Percentiles rank a stretch among this genome's conserved stretches.
These are phyloP conservation scores for Sesbania bispinosa DNA, from an alignment of 306 rosid genomes.

Conservation along the genomic window DNA sequence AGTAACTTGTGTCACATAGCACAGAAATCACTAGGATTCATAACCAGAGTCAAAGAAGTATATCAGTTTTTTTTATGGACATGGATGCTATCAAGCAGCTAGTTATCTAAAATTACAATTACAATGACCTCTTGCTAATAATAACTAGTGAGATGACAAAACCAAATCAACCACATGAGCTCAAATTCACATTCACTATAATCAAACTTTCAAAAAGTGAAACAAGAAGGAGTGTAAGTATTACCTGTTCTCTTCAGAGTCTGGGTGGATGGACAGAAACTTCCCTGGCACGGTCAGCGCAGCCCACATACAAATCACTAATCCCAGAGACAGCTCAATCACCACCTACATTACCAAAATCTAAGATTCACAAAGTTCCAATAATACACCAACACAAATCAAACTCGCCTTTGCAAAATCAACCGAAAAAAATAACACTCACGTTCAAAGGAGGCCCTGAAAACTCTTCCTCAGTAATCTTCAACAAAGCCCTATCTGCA, in stretches of 20 bases:
- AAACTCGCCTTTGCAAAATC: neutral
- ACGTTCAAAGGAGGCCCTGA: slow-evolving; percentile 75
- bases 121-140: neutral
- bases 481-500: slow-evolving; percentile 78
- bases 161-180: slow-evolving; percentile 16
- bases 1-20: neutral
- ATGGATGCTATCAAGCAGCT: neutral
- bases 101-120: neutral
- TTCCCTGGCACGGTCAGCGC: slow-evolving; percentile 68
- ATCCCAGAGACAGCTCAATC: slow-evolving; percentile 58
- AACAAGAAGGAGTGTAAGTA: neutral
- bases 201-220: neutral
- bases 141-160: neutral
- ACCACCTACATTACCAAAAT: slow-evolving; percentile 51
- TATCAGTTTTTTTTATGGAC: neutral
- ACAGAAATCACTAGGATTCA: neutral
- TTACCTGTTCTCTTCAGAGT: slow-evolving; percentile 86
- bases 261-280: slow-evolving; percentile 64
- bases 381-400: neutral
- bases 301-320: slow-evolving; percentile 69
- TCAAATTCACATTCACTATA: neutral
- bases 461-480: slow-evolving; percentile 88
- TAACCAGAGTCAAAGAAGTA: slow-evolving; percentile 7
- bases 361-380: neutral
- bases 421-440: neutral